Conservation (phyloP, 1,284 basidiomycete genomes). For the Heterobasidion irregulare region DNA sequence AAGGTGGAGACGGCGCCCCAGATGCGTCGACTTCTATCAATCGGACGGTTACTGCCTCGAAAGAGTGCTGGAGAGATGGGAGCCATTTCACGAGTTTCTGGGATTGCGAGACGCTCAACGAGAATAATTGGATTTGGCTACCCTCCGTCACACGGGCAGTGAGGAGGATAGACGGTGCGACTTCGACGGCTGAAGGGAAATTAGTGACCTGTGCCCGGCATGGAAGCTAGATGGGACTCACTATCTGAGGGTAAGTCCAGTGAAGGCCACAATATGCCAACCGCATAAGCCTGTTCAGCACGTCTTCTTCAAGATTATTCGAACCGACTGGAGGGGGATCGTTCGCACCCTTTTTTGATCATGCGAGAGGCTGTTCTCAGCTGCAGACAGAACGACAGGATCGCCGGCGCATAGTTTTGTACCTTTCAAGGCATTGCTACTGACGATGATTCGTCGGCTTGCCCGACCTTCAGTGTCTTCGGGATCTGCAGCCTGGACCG, state of each 20-base stretch:
- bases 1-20: conserved; percentile 5
- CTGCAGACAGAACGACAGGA: conserved; percentile 46
- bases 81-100: conserved; percentile 31
- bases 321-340: too few relatives aligned
- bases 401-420: conserved; percentile 65
- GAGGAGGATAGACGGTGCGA: conserved; percentile 48
- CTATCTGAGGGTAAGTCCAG: conserved; percentile 47
- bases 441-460: conserved; percentile 56
- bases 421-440: conserved; percentile 54
- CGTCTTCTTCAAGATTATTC: neutral
- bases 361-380: conserved; percentile 11
- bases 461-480: conserved; percentile 39
- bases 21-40: conserved; percentile 34
- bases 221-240: conserved; percentile 22
- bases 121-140: conserved; percentile 35
- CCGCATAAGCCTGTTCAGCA: conserved; percentile 40
- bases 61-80: conserved; percentile 38
- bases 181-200: conserved; percentile 34
- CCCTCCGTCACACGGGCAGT: conserved; percentile 48
- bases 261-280: conserved; percentile 69
- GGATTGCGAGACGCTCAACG: conserved; percentile 28
- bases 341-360: too few relatives aligned
- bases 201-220: neutral
- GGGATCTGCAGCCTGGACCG: conserved; percentile 27
- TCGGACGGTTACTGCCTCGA: conserved; percentile 42